These are phyloP conservation scores for Myriosclerotinia curreyana DNA, from an alignment of 2,329 filamentous ascomycete species.

Conservation along the genomic window DNA sequence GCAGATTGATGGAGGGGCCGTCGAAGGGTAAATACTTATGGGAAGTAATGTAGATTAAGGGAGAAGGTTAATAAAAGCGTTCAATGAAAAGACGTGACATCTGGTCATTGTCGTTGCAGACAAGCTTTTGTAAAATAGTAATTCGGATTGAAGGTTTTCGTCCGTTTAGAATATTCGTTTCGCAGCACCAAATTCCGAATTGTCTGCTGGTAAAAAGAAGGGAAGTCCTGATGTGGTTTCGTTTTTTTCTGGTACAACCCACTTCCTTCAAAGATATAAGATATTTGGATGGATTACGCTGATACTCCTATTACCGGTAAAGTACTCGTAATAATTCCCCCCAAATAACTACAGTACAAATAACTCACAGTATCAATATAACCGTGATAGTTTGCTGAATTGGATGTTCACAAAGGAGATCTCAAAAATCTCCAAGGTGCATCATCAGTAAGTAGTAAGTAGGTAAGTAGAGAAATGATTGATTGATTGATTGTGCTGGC, in stretches of 20 bases:
- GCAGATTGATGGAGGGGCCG: constrained; percentile 36
- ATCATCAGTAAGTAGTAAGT: constrained; percentile 14
- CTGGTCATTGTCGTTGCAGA: constrained; percentile 41
- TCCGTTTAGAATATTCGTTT: constrained; percentile 13
- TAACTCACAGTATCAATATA: neutral
- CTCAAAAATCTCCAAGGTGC: constrained; percentile 9
- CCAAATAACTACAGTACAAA: neutral
- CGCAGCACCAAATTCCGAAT: constrained; percentile 8
- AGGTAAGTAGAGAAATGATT: too few relatives aligned
- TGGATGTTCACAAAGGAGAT: constrained; percentile 14
- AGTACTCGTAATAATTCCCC: constrained; percentile 1
- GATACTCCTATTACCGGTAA: constrained; percentile 19
- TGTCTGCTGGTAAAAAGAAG: constrained; percentile 6
- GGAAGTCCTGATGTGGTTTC: constrained; percentile 17
- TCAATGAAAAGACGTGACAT: constrained; percentile 39
- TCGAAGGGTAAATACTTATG: constrained; percentile 29
- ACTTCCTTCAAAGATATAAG: constrained; percentile 21
- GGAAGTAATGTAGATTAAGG: constrained; percentile 38
- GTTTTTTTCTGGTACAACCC: constrained; percentile 22
- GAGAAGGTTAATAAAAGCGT: constrained; percentile 40
- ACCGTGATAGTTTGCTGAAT: neutral
- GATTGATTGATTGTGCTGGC: constrained; percentile 13
- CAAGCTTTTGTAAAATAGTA: constrained; percentile 26
- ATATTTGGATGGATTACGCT: constrained; percentile 15
- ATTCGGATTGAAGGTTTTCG: constrained; percentile 1